Evolutionary conservation across 2,329 filamentous ascomycete species (phyloP).

Genomic region (Podosphaera xanthii): DNA sequence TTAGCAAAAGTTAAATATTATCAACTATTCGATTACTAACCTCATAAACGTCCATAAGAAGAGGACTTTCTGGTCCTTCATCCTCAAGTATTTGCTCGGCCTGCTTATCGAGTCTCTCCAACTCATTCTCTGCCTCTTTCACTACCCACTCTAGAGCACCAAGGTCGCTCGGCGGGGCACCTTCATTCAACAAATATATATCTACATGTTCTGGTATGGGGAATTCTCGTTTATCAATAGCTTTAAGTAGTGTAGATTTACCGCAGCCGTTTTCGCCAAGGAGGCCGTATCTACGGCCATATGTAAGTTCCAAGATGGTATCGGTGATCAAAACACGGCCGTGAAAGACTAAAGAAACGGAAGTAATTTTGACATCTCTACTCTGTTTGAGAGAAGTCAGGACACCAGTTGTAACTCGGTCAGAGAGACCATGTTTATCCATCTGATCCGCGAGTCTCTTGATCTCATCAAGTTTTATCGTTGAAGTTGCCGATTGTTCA

Average conservation of each 20-base stretch:
- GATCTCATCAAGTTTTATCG: conserved; percentile 55
- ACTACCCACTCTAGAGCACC: conserved; percentile 97
- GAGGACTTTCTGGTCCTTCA: conserved; percentile 72
- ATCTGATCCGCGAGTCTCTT: conserved; percentile 79
- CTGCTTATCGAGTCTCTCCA: conserved; percentile 69
- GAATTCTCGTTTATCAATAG: conserved; percentile 81
- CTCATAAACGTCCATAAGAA: conserved; percentile 88
- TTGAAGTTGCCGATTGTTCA: conserved; percentile 45
- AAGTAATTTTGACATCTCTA: conserved; percentile 94
- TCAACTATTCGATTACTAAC: conserved; percentile 21
- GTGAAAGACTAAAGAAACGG: conserved; percentile 86
- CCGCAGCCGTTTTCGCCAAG: conserved; percentile 98
- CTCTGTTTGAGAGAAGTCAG: conserved; percentile 63
- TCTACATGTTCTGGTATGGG: conserved; percentile 92
- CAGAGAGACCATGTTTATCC: conserved; percentile 88
- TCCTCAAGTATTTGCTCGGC: conserved; percentile 82
- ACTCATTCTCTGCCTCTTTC: conserved; percentile 75
- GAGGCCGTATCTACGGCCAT: conserved; percentile 70
- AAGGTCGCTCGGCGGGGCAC: conserved; percentile 67
- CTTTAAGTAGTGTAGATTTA: conserved; percentile 93
- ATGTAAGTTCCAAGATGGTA: conserved; percentile 78
- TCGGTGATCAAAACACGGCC: conserved; percentile 90
- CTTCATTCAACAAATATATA: conserved; percentile 95
- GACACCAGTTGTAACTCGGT: conserved; percentile 95
- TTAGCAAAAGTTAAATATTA: conserved; percentile 4